A percentile compares a stretch with the other conserved stretches of the same genome.
Evolutionary conservation across 495 filamentous ascomycete genomes (phyloP).

Genomic region (Aspergillus cavernicola): DNA sequence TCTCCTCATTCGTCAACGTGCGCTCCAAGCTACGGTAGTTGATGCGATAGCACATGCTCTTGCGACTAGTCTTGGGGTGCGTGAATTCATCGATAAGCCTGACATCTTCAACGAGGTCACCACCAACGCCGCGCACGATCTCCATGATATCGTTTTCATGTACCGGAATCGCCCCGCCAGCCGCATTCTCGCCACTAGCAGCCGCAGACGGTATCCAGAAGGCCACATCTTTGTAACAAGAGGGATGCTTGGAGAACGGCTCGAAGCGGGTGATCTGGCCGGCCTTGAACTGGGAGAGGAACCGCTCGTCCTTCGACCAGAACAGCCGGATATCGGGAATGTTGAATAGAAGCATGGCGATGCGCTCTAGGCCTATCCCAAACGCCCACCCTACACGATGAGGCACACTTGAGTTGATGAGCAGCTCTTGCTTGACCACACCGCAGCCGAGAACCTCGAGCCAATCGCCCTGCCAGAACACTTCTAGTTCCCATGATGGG

Average conservation of each 20-base stretch:
- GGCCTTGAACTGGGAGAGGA: constrained; percentile 75
- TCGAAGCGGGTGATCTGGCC: constrained; percentile 66
- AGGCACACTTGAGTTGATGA: constrained; percentile 71
- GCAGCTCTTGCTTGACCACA: constrained; percentile 77
- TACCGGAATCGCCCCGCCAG: constrained; percentile 54
- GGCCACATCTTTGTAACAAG: constrained; percentile 83
- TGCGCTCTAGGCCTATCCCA: constrained; percentile 85
- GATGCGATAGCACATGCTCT: constrained; percentile 86
- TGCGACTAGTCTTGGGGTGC: constrained; percentile 79
- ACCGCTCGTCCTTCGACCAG: constrained; percentile 83
- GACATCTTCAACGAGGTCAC: constrained; percentile 85
- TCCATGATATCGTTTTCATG: constrained; percentile 99
- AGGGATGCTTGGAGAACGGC: constrained; percentile 85
- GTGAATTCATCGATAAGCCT: constrained; percentile 76
- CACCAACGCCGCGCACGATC: constrained; percentile 72
- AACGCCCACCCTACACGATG: constrained; percentile 90
- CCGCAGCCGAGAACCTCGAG: constrained; percentile 92
- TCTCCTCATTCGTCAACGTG: constrained; percentile 78
- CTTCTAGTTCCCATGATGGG: constrained; percentile 93
- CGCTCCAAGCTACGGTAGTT: constrained; percentile 87
- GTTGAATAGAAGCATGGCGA: constrained; percentile 93
- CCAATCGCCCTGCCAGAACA: constrained; percentile 93
- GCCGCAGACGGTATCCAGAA: constrained; percentile 74
- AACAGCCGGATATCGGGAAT: constrained; percentile 98
- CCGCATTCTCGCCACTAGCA: constrained; percentile 43